Evolutionary conservation across 768 basidiomycete genomes (phyloP).

Genomic region (Termitomyces sp.): DNA sequence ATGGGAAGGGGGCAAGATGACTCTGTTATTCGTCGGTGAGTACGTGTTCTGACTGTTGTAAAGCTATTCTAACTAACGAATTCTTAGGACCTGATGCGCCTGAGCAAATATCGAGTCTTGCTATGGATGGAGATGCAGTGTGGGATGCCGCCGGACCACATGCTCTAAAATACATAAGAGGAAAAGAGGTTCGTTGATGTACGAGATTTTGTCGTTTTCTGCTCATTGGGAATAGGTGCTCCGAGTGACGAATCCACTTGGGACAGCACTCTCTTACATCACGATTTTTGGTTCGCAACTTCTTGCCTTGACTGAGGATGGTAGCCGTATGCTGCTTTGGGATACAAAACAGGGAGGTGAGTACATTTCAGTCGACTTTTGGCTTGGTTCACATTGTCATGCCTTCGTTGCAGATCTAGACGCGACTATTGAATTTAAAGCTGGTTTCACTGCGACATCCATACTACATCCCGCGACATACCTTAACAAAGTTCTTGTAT

Average conservation of each 20-base stretch:
- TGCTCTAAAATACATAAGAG: slow-evolving; percentile 78
- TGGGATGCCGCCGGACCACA: slow-evolving; percentile 73
- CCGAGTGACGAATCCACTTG: slow-evolving; percentile 63
- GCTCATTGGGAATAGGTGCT: slow-evolving; percentile 37
- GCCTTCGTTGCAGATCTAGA: slow-evolving; percentile 47
- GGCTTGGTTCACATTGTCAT: slow-evolving; percentile 8
- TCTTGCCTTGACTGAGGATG: slow-evolving; percentile 77
- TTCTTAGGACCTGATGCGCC: slow-evolving; percentile 75
- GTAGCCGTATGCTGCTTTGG: slow-evolving; percentile 76
- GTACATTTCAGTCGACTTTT: not conserved
- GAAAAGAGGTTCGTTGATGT: slow-evolving; percentile 65
- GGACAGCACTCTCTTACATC: slow-evolving; percentile 55
- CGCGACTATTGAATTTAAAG: slow-evolving; percentile 72
- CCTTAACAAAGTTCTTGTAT: slow-evolving; percentile 90
- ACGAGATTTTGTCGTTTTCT: slow-evolving; percentile 5
- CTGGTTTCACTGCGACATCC: slow-evolving; percentile 79
- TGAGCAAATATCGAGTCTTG: slow-evolving; percentile 69
- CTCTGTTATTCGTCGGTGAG: slow-evolving; percentile 89
- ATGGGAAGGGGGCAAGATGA: slow-evolving; percentile 96
- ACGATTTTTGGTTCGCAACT: slow-evolving; percentile 80
- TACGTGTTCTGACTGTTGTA: slow-evolving; percentile 19
- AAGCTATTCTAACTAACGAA: not conserved
- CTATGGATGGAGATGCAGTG: slow-evolving; percentile 82
- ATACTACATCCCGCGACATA: slow-evolving; percentile 95
- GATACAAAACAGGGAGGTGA: slow-evolving; percentile 55